phyloP scores from a whole-genome alignment of 164 flowering plant genomes.

The Magnolia changhungtana region DNA sequence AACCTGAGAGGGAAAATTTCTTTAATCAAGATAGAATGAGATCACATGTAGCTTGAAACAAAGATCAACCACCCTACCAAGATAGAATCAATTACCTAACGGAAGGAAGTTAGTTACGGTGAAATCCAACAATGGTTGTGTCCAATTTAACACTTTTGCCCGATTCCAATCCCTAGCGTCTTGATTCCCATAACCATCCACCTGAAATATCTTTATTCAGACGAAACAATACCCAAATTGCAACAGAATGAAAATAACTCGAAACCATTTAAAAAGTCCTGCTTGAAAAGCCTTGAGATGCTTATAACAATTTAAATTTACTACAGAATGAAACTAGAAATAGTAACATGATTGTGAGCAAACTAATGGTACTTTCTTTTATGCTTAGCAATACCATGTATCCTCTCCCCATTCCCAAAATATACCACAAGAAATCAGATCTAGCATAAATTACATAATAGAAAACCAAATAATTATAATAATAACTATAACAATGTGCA shows the following conservation, averaged over 20 bases:
- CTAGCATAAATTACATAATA: background rate
- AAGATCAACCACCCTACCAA: background rate
- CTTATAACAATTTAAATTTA: background rate
- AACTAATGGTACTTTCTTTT: background rate
- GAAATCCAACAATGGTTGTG: conserved; percentile 32
- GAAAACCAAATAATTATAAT: no score
- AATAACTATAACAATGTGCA: no score
- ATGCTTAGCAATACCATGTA: background rate
- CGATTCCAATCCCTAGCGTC: conserved; percentile 7
- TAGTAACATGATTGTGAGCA: background rate
- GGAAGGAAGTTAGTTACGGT: conserved; percentile 56
- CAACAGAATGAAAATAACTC: background rate
- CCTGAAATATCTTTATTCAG: conserved; percentile 24
- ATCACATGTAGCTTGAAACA: background rate
- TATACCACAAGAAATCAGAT: background rate
- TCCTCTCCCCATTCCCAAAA: background rate
- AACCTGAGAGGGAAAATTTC: background rate
- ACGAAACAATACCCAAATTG: background rate
- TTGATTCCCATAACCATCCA: conserved; percentile 26
- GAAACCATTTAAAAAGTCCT: background rate
- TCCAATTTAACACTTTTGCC: conserved; percentile 16
- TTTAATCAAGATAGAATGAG: background rate
- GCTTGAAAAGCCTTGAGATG: background rate
- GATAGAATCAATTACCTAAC: conserved; percentile 35
- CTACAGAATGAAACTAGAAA: background rate